Evolutionary conservation across 2,329 filamentous ascomycete genomes (phyloP).

Genomic region (Didymella keratinophila): DNA sequence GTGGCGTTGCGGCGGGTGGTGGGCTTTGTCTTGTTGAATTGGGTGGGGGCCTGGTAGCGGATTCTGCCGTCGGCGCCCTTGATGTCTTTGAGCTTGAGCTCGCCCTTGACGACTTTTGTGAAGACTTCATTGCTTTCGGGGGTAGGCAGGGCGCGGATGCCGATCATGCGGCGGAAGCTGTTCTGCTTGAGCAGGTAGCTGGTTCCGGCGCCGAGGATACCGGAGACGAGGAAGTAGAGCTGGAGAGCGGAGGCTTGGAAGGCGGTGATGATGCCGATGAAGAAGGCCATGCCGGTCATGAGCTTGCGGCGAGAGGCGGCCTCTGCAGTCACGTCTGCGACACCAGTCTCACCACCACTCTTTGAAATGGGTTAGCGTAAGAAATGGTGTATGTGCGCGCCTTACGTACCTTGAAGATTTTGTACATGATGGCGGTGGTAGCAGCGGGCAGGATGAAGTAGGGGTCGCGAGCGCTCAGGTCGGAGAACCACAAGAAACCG

Average conservation of each 20-base stretch:
- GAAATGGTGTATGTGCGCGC: conserved; percentile 7
- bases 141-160: conserved; percentile 43
- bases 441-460: conserved; percentile 74
- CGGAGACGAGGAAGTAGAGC: conserved; percentile 66
- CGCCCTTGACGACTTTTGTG: conserved; percentile 36
- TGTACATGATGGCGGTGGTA: conserved; percentile 65
- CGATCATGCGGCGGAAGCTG: conserved; percentile 48
- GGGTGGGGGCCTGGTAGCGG: conserved; percentile 39
- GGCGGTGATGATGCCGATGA: conserved; percentile 63
- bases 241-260: conserved; percentile 66
- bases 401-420: conserved; percentile 65
- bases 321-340: conserved; percentile 27
- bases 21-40: conserved; percentile 10
- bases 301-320: conserved; percentile 46
- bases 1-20: conserved; percentile 23
- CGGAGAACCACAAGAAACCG: conserved; percentile 77
- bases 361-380: conserved; percentile 40
- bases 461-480: conserved; percentile 80
- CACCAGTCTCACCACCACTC: conserved; percentile 60
- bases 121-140: conserved; percentile 38
- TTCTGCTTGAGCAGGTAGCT: conserved; percentile 49
- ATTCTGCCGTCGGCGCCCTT: conserved; percentile 36
- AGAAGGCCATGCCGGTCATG: conserved; percentile 59
- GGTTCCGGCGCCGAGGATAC: conserved; percentile 52
- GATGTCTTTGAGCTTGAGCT: conserved; percentile 36